Percentiles rank a stretch among this genome's conserved stretches.
Conservation (phyloP, 164 flowering plant species). For the Akebia trifoliata region DNA sequence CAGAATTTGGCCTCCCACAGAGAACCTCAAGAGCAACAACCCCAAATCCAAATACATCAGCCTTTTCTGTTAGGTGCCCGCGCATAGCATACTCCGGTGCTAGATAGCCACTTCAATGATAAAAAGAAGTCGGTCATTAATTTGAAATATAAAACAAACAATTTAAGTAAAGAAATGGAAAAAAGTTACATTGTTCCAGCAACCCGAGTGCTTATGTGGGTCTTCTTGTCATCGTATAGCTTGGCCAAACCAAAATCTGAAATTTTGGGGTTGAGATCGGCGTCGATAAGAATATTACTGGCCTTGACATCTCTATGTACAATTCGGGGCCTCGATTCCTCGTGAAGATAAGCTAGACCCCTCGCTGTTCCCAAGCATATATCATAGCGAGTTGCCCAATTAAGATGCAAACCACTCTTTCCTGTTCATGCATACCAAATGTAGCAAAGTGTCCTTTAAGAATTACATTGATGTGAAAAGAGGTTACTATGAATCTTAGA, state of each 20-base stretch:
- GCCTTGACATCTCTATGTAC: conserved; percentile 82
- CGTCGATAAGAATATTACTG: conserved; percentile 69
- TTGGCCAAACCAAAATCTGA: conserved; percentile 75
- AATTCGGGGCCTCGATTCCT: conserved; percentile 59
- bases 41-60: conserved; percentile 34
- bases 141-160: neutral
- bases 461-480: too few relatives aligned
- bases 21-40: conserved; percentile 28
- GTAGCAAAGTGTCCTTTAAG: neutral
- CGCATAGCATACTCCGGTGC: conserved; percentile 36
- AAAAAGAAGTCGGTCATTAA: neutral
- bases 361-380: conserved; percentile 74
- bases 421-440: conserved; percentile 37
- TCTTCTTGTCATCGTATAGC: conserved; percentile 55
- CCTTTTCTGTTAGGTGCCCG: conserved; percentile 33
- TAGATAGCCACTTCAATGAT: conserved; percentile 41
- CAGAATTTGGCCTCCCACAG: conserved; percentile 26
- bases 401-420: conserved; percentile 30
- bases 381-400: conserved; percentile 52
- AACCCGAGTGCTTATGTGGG: conserved; percentile 61
- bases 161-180: conserved; percentile 1
- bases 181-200: conserved; percentile 73
- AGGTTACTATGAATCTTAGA: neutral
- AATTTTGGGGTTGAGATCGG: conserved; percentile 52
- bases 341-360: conserved; percentile 77